Conservation (phyloP, 805 yeast species). For the Blastobotrys muscicola region DNA sequence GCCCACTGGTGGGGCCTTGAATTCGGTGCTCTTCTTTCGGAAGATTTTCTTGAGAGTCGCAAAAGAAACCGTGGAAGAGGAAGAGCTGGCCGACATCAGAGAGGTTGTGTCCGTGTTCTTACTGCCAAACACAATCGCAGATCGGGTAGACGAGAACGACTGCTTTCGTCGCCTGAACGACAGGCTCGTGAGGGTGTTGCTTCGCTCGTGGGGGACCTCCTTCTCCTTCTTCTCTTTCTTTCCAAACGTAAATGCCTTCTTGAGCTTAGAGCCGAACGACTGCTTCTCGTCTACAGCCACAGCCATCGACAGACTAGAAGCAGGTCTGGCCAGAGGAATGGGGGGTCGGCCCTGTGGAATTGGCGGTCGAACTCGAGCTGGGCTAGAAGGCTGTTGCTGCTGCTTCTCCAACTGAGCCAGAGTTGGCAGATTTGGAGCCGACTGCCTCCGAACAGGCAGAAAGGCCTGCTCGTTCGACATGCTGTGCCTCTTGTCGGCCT, state of each 20-base stretch:
- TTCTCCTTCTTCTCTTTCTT: background rate
- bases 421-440: background rate
- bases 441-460: background rate
- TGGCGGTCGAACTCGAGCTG: background rate
- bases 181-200: background rate
- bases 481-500: background rate
- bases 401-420: no score
- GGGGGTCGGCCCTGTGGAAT: background rate
- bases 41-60: slow-evolving; percentile 15
- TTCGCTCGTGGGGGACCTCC: background rate
- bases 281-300: slow-evolving; percentile 1
- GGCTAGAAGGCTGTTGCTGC: background rate
- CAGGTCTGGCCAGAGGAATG: background rate
- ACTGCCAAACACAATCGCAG: slow-evolving; percentile 2
- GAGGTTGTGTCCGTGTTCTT: slow-evolving; percentile 15
- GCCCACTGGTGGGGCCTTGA: slow-evolving; percentile 10
- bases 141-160: slow-evolving; percentile 2
- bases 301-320: no score
- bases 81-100: slow-evolving; percentile 19
- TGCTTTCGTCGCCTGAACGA: slow-evolving; percentile 2
- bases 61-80: slow-evolving; percentile 21
- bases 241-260: slow-evolving; percentile 16
- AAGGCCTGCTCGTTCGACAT: background rate
- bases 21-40: background rate
- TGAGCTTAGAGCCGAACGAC: slow-evolving; percentile 11